Percentiles rank a stretch among this genome's conserved stretches.
Evolutionary conservation across 768 basidiomycete genomes (phyloP).

Genomic region (Kwoniella shandongensis): DNA sequence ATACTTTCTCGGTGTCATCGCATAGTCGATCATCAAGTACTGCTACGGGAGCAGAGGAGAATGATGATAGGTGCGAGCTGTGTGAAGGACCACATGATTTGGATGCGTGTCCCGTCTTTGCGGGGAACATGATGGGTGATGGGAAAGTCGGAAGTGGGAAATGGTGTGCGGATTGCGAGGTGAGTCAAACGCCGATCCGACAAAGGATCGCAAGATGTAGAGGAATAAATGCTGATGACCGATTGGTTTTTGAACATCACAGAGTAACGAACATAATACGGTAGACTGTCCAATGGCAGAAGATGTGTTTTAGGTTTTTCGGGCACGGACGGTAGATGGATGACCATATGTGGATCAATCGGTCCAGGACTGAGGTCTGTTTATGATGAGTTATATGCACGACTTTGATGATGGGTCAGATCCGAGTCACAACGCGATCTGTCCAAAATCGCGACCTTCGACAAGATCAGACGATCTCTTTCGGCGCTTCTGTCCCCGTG

Average conservation of each 20-base stretch:
- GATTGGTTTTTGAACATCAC: not conserved
- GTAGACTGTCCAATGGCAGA: conserved; percentile 50
- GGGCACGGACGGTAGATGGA: no score
- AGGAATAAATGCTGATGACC: not conserved
- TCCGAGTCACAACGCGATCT: no score
- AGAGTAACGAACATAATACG: conserved; percentile 47
- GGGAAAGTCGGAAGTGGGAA: conserved; percentile 16
- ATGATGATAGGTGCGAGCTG: conserved; percentile 36
- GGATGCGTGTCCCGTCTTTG: conserved; percentile 48
- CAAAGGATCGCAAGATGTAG: no score
- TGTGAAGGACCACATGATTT: conserved; percentile 50
- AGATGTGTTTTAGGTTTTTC: conserved; percentile 43
- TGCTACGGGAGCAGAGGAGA: conserved; percentile 10
- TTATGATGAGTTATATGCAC: no score
- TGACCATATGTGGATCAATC: no score
- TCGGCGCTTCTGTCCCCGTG: no score
- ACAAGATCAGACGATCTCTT: no score
- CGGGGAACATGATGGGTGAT: conserved; percentile 28
- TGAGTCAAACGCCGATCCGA: conserved; percentile 23
- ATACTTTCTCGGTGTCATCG: not conserved
- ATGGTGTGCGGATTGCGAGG: conserved; percentile 52
- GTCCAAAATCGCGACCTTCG: no score
- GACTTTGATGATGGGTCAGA: no score
- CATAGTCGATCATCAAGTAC: conserved; percentile 20
- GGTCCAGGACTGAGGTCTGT: no score